Evolutionary conservation across 148 eudicot species (phyloP), one percentile per base, ranked within the genome.

Genomic region (Oxyria digyna): DNA sequence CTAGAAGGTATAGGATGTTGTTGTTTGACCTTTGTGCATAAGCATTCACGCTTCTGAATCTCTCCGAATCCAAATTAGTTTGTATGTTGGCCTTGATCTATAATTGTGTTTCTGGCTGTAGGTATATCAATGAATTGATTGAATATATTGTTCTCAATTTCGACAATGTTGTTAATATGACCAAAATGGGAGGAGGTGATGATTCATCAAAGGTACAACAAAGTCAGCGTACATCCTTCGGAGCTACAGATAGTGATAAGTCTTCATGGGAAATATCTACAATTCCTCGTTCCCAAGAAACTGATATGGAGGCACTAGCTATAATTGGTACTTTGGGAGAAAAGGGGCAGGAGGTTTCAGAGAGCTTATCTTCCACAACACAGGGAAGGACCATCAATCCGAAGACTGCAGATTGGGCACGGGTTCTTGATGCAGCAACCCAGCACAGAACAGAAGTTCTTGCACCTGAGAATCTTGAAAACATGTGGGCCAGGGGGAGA

Each of bases 381-480:
- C 59, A 70, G 70, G 81, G 78, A 69, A 93, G 83, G 62, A 37
- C 77, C 32, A 38, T 71, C 71, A 89, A 91, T n/a, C 76, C 85
- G 45, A 82, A 77, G 42, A 74, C 85, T 40, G 85, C 87, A 71
- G 97, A 87, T 70, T 94, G 97, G 99, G 96, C 93, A 8, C 78
- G 90, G 68, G 81, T 80, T 43, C 79, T 90, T 70, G 95, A 91
- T 73, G 99, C 96, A 65, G 96, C 99, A 80, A 84, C 92, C 42
- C 97, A 94, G 80, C 84, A 96, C 78, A 85, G 99, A 80, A 82
- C 91, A 41, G 99, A 94, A 85, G 89, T 94, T 73, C 87, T 94
- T 71, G 86, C 84, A 80, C 97, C 99, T 74, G 99, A 94, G 74
- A 94, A 90, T 84, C 96, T 94, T 54, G 99, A 94, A 67, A 94